Evolutionary conservation across 1,139 yeast genomes (phyloP).

Genomic region (Nakaseomyces kungkrabaensis): DNA sequence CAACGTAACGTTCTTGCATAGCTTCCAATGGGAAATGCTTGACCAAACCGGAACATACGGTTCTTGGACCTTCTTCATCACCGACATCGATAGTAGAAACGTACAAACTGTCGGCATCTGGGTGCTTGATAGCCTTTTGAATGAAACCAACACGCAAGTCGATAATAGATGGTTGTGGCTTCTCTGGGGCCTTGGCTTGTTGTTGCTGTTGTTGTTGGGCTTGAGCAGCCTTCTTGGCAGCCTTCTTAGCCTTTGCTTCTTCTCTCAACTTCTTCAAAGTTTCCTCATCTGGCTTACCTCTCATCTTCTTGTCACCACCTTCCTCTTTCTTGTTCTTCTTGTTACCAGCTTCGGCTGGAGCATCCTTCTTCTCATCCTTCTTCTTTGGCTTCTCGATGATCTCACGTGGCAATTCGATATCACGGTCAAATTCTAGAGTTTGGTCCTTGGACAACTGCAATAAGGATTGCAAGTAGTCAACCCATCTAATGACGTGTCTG

Average conservation of each 20-base stretch:
- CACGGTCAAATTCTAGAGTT: slow-evolving; percentile 46
- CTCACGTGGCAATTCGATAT: slow-evolving; percentile 60
- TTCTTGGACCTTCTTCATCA: slow-evolving; percentile 93
- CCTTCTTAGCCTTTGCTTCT: slow-evolving; percentile 66
- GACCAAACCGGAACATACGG: slow-evolving; percentile 92
- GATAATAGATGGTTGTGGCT: slow-evolving; percentile 72
- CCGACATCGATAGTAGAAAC: slow-evolving; percentile 96
- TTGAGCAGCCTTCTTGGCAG: slow-evolving; percentile 65
- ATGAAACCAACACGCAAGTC: slow-evolving; percentile 95
- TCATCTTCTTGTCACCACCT: slow-evolving; percentile 26
- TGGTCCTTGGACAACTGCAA: slow-evolving; percentile 45
- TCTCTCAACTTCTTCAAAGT: slow-evolving; percentile 51
- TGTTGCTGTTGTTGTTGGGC: slow-evolving; percentile 42
- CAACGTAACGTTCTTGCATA: slow-evolving; percentile 73
- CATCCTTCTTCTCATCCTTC: slow-evolving; percentile 26
- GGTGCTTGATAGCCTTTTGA: slow-evolving; percentile 93
- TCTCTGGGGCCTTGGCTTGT: slow-evolving; percentile 46
- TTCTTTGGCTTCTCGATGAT: slow-evolving; percentile 51
- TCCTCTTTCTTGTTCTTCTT: slow-evolving; percentile 31
- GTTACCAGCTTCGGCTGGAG: slow-evolving; percentile 25
- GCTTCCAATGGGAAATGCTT: slow-evolving; percentile 68
- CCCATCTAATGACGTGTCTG: slow-evolving; percentile 90
- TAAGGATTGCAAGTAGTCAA: slow-evolving; percentile 67
- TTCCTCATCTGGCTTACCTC: slow-evolving; percentile 47
- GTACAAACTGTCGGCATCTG: slow-evolving; percentile 93